These are phyloP conservation scores for Aspergillus costaricaensis DNA, from an alignment of 2,329 filamentous ascomycete species.

Conservation along the genomic window DNA sequence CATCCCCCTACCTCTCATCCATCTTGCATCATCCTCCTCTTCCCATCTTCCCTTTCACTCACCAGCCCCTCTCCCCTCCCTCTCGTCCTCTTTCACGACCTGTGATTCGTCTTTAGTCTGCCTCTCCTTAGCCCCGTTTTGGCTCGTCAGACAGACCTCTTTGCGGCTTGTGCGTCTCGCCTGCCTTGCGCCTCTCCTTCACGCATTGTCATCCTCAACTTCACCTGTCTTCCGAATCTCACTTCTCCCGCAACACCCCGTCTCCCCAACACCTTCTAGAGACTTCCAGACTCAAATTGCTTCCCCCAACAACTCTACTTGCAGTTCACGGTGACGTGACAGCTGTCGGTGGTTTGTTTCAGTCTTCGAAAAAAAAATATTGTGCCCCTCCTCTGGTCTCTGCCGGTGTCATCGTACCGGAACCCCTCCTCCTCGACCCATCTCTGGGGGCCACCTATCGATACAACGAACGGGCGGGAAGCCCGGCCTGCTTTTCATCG, in stretches of 20 bases:
- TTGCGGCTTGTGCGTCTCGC: conserved; percentile 10
- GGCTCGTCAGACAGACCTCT: conserved; percentile 7
- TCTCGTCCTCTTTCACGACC: background rate
- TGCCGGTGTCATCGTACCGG: conserved; percentile 2
- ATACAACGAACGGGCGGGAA: conserved; percentile 36
- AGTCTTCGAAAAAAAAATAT: background rate
- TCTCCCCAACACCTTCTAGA: background rate
- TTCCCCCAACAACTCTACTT: background rate
- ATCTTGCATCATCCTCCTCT: background rate
- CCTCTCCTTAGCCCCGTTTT: background rate
- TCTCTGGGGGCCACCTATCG: conserved; percentile 12
- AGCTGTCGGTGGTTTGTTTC: background rate
- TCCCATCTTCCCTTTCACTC: background rate
- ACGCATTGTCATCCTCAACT: background rate
- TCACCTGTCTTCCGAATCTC: background rate
- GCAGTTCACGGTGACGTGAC: background rate
- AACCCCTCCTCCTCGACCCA: conserved; percentile 7
- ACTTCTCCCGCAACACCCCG: background rate
- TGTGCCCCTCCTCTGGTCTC: background rate
- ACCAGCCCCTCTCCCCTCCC: background rate
- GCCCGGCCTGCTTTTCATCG: conserved; percentile 28
- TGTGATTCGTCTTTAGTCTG: background rate
- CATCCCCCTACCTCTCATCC: background rate
- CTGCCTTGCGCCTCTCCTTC: background rate
- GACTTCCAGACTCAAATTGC: background rate